phyloP scores from a whole-genome alignment of 2,329 filamentous ascomycete species.

The Bipolaris victoriae region DNA sequence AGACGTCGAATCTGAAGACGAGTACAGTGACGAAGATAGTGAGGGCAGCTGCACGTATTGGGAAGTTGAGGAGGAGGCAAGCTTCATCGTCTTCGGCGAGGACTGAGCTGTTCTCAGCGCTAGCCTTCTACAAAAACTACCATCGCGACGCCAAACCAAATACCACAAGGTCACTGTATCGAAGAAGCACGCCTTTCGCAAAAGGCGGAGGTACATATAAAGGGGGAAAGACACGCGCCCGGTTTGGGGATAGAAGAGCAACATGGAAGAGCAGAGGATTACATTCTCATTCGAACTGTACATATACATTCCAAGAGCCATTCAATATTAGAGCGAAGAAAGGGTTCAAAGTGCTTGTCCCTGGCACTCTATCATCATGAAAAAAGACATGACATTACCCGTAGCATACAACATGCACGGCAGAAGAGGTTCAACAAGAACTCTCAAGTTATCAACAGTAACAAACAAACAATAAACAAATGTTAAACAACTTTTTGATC shows the following conservation, averaged over 20 bases:
- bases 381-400: neutral
- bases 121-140: neutral
- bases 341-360: neutral
- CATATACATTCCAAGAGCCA: neutral
- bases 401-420: neutral
- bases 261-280: neutral
- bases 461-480: no score
- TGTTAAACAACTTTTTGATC: no score
- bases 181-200: neutral
- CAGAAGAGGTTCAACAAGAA: neutral
- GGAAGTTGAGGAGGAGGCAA: slow-evolving; percentile 27
- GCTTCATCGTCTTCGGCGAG: slow-evolving; percentile 32
- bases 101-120: slow-evolving; percentile 18
- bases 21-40: slow-evolving; percentile 23
- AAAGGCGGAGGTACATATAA: neutral
- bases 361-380: neutral
- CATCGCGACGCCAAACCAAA: neutral
- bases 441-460: slow-evolving; percentile 42
- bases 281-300: neutral
- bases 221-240: neutral
- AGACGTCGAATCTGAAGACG: slow-evolving; percentile 18
- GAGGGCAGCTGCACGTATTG: slow-evolving; percentile 21
- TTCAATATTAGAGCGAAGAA: neutral
- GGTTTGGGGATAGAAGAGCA: neutral
- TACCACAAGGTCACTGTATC: neutral